Evolutionary conservation across 202 grass and related monocot genomes (phyloP), one percentile per base, ranked within the genome.

Genomic region (Schoenoplectus triqueter): DNA sequence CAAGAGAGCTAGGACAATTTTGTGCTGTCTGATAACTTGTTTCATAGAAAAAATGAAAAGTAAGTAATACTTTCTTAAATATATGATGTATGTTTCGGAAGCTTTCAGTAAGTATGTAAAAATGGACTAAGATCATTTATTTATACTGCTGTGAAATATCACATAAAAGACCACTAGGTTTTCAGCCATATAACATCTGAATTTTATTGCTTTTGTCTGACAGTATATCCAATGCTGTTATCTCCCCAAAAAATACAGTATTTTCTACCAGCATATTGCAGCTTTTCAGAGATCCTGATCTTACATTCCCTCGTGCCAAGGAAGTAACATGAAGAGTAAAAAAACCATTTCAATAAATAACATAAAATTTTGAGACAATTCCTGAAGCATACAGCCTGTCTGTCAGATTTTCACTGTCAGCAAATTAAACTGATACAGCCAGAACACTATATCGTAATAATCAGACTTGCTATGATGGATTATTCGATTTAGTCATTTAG

Each of bases 171-270:
- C 31, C 74, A 60, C 55, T 40, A 31, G 74, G 6, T 78, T 40
- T 78, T 78, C 6, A 60, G 11, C 22, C 13, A 42, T 60, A 44
- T 60, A 17, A 78, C 42, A 78, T 78, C 52, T 5, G 6, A 69
- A 40, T 76, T 56, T 14, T 7, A 76, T 31, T 55, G 72, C 73
- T 76, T 56, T 56, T 40, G 19, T 77, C 50, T 56, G 50, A 57
- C 31, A 31, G 31, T 31, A 31, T 31, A 31, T 31, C 31, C 31
- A 31, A 31, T 31, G 31, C 31, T 31, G 31, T 31, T 31, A 31
- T 31, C 31, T 31, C 31, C 31, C 31, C 31, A 31, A 31, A 31
- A 31, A 31, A 31, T 31, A 31, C 31, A 31, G 31, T 31, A 31
- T 31, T 31, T 31, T 31, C 31, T 31, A 31, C 31, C 31, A 31